A percentile compares a stretch with the other conserved stretches of the same genome.
These are phyloP conservation scores for Takashimella koratensis DNA, from an alignment of 1,284 basidiomycete species.

Conservation along the genomic window DNA sequence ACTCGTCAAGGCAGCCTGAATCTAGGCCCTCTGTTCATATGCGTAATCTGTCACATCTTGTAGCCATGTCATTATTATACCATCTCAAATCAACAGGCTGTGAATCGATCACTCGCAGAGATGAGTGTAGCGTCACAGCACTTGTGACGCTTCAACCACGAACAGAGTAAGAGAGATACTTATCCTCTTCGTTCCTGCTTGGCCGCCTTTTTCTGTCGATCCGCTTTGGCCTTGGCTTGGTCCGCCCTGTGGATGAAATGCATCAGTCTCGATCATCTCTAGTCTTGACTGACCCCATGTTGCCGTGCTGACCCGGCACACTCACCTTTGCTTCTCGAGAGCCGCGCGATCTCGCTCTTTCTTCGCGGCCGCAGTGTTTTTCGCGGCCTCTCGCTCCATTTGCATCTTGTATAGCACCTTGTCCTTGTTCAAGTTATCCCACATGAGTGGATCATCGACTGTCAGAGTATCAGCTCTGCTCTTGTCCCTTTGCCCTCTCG, in stretches of 20 bases:
- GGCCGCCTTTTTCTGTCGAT: slow-evolving; percentile 48
- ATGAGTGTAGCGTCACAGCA: too few species aligned
- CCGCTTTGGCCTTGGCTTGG: slow-evolving; percentile 46
- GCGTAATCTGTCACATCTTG: too few species aligned
- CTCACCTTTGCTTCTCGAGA: slow-evolving; percentile 48
- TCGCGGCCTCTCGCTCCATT: slow-evolving; percentile 40
- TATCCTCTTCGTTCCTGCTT: slow-evolving; percentile 46
- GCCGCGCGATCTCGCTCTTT: slow-evolving; percentile 45
- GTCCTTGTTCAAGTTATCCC: slow-evolving; percentile 44
- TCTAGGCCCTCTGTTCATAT: too few species aligned
- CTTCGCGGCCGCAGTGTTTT: slow-evolving; percentile 29
- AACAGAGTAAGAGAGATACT: too few species aligned
- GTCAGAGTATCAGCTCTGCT: not conserved
- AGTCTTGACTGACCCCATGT: too few species aligned
- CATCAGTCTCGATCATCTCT: too few species aligned
- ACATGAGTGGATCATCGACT: slow-evolving; percentile 37
- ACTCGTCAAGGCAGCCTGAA: too few species aligned
- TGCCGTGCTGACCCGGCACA: not conserved
- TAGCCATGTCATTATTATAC: too few species aligned
- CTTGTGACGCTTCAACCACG: too few species aligned
- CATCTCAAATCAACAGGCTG: too few species aligned
- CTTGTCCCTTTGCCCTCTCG: not conserved
- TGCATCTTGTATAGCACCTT: slow-evolving; percentile 39
- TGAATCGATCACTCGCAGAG: too few species aligned
- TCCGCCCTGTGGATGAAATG: slow-evolving; percentile 41